Conservation (phyloP, 1,284 basidiomycete genomes). For the Chiua sp. region DNA sequence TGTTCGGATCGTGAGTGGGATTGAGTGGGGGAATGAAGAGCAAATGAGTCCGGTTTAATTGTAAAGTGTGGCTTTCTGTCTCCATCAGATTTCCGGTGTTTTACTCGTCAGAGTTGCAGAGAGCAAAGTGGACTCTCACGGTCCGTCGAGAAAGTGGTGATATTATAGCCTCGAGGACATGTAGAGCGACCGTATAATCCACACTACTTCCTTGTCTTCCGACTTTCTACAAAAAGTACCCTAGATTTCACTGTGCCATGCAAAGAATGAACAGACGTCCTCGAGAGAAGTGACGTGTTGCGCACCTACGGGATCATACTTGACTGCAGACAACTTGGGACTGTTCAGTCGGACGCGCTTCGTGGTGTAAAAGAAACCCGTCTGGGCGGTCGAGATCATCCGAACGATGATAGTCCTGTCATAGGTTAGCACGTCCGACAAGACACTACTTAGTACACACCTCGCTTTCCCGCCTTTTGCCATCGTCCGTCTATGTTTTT, state of each 20-base stretch:
- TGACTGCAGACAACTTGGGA: constrained; percentile 80
- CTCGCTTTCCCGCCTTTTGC: constrained; percentile 59
- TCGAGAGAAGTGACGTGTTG: constrained; percentile 6
- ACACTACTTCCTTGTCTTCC: constrained; percentile 62
- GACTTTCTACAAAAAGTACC: constrained; percentile 82
- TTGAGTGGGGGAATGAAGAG: constrained; percentile 27
- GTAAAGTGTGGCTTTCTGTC: constrained; percentile 16
- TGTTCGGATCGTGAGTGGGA: neutral
- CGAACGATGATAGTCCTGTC: constrained; percentile 83
- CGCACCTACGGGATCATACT: constrained; percentile 88
- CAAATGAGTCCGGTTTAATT: constrained; percentile 29
- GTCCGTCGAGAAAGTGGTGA: neutral
- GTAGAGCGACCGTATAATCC: neutral
- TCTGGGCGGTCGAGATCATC: constrained; percentile 88
- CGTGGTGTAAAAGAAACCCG: constrained; percentile 90
- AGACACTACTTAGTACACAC: constrained; percentile 37
- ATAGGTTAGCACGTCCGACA: neutral
- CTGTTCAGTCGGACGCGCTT: constrained; percentile 68
- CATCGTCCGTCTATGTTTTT: constrained; percentile 9
- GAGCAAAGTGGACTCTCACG: constrained; percentile 12
- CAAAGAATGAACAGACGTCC: constrained; percentile 5
- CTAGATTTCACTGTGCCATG: constrained; percentile 63
- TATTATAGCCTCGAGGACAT: neutral
- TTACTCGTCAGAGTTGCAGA: neutral
- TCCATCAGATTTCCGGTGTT: neutral